Evolutionary conservation across 805 yeast genomes (phyloP).

Genomic region (Teunomyces atbi): DNA sequence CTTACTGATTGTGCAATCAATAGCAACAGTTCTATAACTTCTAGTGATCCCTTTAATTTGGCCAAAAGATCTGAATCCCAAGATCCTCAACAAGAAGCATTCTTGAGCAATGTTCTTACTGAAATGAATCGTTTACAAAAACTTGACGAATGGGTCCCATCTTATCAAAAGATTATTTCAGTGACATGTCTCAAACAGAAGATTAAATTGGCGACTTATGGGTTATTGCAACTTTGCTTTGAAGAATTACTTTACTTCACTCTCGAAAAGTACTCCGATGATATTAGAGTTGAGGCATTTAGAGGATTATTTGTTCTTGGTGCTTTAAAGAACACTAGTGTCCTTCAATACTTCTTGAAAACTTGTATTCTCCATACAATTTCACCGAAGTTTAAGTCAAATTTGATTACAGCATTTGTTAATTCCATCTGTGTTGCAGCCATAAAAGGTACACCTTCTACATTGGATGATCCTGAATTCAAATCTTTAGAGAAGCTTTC

Average conservation of each 20-base stretch:
- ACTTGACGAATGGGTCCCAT: constrained; percentile 84
- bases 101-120: constrained; percentile 36
- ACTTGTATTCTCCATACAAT: constrained; percentile 51
- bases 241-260: constrained; percentile 58
- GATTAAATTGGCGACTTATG: constrained; percentile 54
- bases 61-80: constrained; percentile 4
- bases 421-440: constrained; percentile 66
- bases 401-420: constrained; percentile 47
- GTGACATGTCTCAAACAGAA: constrained; percentile 58
- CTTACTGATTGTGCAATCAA: constrained; percentile 39
- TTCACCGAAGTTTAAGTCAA: constrained; percentile 50
- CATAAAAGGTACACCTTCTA: constrained; percentile 55
- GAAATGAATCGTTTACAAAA: constrained; percentile 76
- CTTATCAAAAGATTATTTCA: constrained; percentile 58
- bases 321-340: constrained; percentile 63
- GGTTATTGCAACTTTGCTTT: constrained; percentile 50
- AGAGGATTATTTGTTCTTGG: constrained; percentile 70
- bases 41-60: constrained; percentile 8
- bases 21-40: constrained; percentile 10
- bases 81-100: constrained; percentile 13
- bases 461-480: constrained; percentile 66
- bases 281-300: constrained; percentile 66
- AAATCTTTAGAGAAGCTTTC: constrained; percentile 30
- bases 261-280: constrained; percentile 41
- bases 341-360: constrained; percentile 62